Base-by-base conservation (phyloP, 106 monocot species). In the Platanthera zijinensis region DNA sequence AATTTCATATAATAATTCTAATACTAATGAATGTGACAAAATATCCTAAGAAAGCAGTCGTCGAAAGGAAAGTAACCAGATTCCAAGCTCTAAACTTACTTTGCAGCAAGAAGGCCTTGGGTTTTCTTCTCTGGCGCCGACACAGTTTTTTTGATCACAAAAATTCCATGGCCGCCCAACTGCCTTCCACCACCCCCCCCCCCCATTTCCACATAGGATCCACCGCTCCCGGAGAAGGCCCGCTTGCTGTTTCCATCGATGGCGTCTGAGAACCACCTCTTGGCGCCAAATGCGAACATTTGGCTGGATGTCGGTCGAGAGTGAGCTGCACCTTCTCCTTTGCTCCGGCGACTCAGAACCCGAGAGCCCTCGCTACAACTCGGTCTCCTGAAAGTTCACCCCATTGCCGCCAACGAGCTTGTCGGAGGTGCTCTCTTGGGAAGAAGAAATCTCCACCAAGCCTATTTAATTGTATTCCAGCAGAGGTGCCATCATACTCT, bases 391-490 rank as follows among this genome's bases (percentile, higher is more conserved):
- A 22, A 39, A 13, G 70, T 70, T 46, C 48, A 15, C 48, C 48
- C 7, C 45, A 32, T 70, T 48, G 12, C 76, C 61, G 19, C 45
- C 61, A 6, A n/a, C 48, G 13, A 76, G 76, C 50, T 51, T 69
- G 50, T 50, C 50, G 68, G 77, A 14, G 52, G n/a, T 21, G 14
- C 47, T 70, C 48, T 48, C 70, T 7, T 17, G 47, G 48, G 32
- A 52, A 11, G 69, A 59, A 12, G 67, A 67, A 19, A 49, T 32
- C 74, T 78, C 57, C 74, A 77, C 10, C 19, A 81, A 52, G 39
- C 82, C 82, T 63, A 86, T 80, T 83, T 83, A 83, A 67, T 86
- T 83, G 39, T 83, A 80, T 70, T 86, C 86, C 63, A 75, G 63
- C 51, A 75, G 80, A n/a, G 78, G 71, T 17, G 78, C 52, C 81